These are phyloP conservation scores for Spathaspora arborariae DNA, from an alignment of 805 yeast genomes.

Conservation along the genomic window DNA sequence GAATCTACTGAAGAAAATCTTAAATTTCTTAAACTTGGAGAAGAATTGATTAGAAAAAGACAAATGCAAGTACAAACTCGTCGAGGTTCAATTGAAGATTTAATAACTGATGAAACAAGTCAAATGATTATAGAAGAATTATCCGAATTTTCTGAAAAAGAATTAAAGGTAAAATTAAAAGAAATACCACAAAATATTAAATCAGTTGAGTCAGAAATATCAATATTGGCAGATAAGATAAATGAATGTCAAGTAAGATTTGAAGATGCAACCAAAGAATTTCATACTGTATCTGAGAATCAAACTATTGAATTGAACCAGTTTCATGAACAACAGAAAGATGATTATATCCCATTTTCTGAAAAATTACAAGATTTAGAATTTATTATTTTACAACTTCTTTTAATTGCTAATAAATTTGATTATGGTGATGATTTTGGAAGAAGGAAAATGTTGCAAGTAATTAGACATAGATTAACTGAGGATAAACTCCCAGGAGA, in stretches of 20 bases:
- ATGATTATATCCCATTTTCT: constrained; percentile 22
- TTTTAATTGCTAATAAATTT: constrained; percentile 61
- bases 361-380: constrained; percentile 58
- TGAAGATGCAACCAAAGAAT: constrained; percentile 11
- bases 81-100: constrained; percentile 3
- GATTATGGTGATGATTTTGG: constrained; percentile 93
- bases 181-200: neutral
- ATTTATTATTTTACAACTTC: constrained; percentile 70
- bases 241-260: constrained; percentile 12
- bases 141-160: neutral
- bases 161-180: constrained; percentile 9
- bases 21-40: neutral
- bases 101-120: constrained; percentile 18
- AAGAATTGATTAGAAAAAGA: constrained; percentile 5
- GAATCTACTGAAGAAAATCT: neutral
- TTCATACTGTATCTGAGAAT: constrained; percentile 9
- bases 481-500: constrained; percentile 53
- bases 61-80: constrained; percentile 3
- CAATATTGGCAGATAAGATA: constrained; percentile 10
- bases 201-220: neutral
- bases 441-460: constrained; percentile 65
- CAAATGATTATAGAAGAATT: constrained; percentile 10
- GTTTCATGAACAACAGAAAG: constrained; percentile 16
- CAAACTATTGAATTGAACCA: constrained; percentile 10
- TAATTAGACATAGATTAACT: constrained; percentile 48